These are phyloP conservation scores for Ligustrum vulgare DNA, from an alignment of 257 asterid genomes.

Conservation along the genomic window DNA sequence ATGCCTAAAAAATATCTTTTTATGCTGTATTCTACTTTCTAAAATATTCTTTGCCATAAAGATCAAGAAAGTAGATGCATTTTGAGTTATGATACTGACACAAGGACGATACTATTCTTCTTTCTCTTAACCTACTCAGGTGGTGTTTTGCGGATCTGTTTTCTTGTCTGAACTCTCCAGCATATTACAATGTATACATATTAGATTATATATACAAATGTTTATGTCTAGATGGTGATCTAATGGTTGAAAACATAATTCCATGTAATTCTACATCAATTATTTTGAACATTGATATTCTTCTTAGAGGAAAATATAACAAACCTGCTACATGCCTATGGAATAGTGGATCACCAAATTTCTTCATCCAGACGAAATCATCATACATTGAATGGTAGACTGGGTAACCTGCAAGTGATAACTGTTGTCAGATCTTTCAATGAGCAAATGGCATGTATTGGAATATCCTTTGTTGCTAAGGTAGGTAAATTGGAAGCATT, in stretches of 20 bases:
- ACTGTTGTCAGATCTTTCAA: constrained; percentile 12
- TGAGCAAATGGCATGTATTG: background rate
- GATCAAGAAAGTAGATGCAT: background rate
- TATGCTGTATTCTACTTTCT: background rate
- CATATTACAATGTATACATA: background rate
- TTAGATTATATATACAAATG: background rate
- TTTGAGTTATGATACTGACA: background rate
- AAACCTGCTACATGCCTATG: constrained; percentile 79
- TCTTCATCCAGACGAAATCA: constrained; percentile 82
- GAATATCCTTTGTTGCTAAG: background rate
- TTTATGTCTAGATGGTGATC: background rate
- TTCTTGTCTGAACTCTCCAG: background rate
- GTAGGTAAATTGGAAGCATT: background rate
- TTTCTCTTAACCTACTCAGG: background rate
- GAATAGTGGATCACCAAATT: constrained; percentile 84
- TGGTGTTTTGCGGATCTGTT: background rate
- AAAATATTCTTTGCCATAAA: too few species aligned
- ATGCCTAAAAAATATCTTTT: too few species aligned
- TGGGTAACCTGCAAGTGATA: constrained; percentile 61
- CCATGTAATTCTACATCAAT: background rate
- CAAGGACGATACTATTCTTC: background rate
- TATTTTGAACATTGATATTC: background rate
- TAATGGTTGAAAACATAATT: background rate
- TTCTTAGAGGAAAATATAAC: constrained; percentile 15
- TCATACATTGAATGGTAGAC: constrained; percentile 88